These are phyloP conservation scores for Colletotrichum sublineola DNA, from an alignment of 2,329 filamentous ascomycete species.

Conservation along the genomic window DNA sequence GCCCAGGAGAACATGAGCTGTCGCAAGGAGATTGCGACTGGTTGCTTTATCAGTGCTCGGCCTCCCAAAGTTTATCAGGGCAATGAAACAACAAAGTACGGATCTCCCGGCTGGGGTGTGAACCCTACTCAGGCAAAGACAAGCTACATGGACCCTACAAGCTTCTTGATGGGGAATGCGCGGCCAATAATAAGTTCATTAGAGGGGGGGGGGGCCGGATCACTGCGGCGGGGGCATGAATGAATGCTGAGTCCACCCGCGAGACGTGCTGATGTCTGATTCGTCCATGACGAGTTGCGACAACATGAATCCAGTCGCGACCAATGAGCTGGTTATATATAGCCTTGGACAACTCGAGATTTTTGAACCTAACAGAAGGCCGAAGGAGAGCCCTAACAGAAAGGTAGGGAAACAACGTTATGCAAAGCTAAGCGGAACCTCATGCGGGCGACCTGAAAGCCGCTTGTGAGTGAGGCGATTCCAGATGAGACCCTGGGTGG, in stretches of 20 bases:
- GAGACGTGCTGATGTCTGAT: not conserved
- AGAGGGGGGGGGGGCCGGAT: not conserved
- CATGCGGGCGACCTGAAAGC: not conserved
- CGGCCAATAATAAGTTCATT: not conserved
- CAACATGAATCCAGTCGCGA: no score
- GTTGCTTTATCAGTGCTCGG: slow-evolving; percentile 19
- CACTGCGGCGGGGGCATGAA: not conserved
- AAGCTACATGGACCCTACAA: slow-evolving; percentile 5
- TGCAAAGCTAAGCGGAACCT: not conserved
- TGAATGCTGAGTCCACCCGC: not conserved
- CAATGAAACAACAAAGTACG: slow-evolving; percentile 25
- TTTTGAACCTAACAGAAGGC: not conserved
- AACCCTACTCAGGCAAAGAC: slow-evolving; percentile 16
- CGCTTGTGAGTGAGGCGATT: not conserved
- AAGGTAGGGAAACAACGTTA: not conserved
- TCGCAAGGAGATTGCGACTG: not conserved
- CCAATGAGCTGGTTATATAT: not conserved
- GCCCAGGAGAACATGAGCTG: not conserved
- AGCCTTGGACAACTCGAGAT: no score
- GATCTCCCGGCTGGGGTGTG: slow-evolving; percentile 24
- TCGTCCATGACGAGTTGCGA: not conserved
- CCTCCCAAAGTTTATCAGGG: slow-evolving; percentile 26
- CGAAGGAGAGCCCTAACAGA: not conserved
- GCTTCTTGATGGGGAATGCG: not conserved
- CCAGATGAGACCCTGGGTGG: not conserved